Evolutionary conservation across 2,329 filamentous ascomycete genomes (phyloP).

Genomic region (Colletotrichum eleusines): DNA sequence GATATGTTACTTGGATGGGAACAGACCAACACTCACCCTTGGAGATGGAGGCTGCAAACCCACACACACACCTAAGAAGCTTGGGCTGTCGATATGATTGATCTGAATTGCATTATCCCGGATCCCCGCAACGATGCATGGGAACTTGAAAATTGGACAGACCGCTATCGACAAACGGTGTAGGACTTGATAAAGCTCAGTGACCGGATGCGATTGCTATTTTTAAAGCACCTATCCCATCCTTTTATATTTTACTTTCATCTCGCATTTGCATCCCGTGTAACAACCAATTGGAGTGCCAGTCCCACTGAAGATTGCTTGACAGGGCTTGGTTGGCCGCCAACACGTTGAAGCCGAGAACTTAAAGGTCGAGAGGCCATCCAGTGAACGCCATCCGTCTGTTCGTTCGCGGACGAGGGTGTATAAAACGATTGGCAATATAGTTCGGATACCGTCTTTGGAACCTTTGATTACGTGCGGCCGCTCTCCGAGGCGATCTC

Average conservation of each 20-base stretch:
- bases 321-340: not conserved
- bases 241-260: not conserved
- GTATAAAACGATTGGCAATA: not conserved
- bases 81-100: conserved; percentile 9
- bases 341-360: too few species aligned
- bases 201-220: not conserved
- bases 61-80: conserved; percentile 8
- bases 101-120: conserved; percentile 2
- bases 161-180: conserved; percentile 20
- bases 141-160: not conserved
- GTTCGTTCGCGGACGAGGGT: fast-evolving
- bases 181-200: too few species aligned
- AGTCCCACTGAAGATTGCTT: not conserved
- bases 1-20: conserved; percentile 42
- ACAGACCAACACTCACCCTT: not conserved
- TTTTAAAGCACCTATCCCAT: not conserved
- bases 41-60: not conserved
- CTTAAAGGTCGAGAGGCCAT: too few species aligned
- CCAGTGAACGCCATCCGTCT: too few species aligned
- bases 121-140: conserved; percentile 5
- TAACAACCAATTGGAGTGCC: not conserved
- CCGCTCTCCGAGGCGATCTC: too few species aligned
- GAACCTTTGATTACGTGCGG: not conserved
- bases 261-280: not conserved
- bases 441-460: not conserved